A percentile compares a stretch with the other conserved stretches of the same genome.
Conservation (phyloP, 2,329 filamentous ascomycete genomes). For the Metarhizium album region DNA sequence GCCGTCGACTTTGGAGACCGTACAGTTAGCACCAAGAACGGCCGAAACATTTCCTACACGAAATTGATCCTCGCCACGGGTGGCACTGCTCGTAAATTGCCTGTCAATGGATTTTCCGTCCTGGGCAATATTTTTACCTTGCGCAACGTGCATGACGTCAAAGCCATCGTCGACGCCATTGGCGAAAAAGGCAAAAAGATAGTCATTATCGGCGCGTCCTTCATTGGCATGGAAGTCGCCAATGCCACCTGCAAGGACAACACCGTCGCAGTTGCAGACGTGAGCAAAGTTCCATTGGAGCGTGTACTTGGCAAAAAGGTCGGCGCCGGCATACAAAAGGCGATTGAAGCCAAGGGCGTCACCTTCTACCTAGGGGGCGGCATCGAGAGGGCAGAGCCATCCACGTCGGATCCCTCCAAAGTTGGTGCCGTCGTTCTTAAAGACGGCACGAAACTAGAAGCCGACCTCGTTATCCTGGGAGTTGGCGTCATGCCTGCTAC, state of each 20-base stretch:
- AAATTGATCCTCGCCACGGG: constrained; percentile 89
- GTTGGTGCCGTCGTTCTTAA: constrained; percentile 77
- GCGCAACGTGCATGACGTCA: constrained; percentile 63
- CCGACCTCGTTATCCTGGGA: constrained; percentile 84
- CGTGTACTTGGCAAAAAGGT: constrained; percentile 74
- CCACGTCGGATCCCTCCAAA: constrained; percentile 51
- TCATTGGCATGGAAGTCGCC: constrained; percentile 97
- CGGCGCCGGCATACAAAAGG: constrained; percentile 67
- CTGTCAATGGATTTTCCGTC: constrained; percentile 76
- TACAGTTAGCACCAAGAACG: constrained; percentile 62
- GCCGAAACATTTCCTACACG: constrained; percentile 62
- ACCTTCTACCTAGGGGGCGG: constrained; percentile 75
- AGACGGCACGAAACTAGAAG: constrained; percentile 73
- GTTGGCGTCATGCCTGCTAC: constrained; percentile 84
- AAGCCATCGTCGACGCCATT: constrained; percentile 68
- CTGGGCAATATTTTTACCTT: constrained; percentile 81
- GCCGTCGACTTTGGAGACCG: constrained; percentile 66
- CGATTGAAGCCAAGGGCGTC: constrained; percentile 75
- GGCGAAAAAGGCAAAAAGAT: constrained; percentile 83
- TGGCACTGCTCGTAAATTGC: constrained; percentile 63
- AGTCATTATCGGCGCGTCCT: constrained; percentile 83
- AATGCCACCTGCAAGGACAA: constrained; percentile 74
- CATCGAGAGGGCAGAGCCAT: constrained; percentile 75
- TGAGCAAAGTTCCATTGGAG: constrained; percentile 77
- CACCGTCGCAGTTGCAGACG: constrained; percentile 75